Evolutionary conservation across 2,329 filamentous ascomycete genomes (phyloP).

Genomic region (Penicillium sp.): DNA sequence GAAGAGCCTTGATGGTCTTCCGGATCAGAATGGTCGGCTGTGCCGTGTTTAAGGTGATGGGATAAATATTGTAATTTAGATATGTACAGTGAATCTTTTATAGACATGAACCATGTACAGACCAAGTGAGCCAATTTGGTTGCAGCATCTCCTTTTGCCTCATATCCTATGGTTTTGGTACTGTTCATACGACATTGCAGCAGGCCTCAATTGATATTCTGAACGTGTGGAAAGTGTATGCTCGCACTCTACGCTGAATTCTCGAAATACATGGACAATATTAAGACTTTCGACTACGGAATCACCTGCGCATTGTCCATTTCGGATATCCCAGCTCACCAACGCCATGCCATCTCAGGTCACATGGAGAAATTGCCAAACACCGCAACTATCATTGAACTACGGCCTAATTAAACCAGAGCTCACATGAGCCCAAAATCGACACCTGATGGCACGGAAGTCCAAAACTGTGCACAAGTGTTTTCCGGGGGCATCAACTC

Average conservation of each 20-base stretch:
- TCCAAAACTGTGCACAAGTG: background rate
- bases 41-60: constrained; percentile 20
- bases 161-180: background rate
- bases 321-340: background rate
- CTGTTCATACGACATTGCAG: background rate
- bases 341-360: background rate
- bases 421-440: background rate
- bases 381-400: background rate
- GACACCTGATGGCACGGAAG: background rate
- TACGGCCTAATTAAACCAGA: rapidly evolving
- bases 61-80: background rate
- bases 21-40: constrained; percentile 35
- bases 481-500: constrained; percentile 4
- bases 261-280: too few species aligned
- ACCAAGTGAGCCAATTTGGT: background rate
- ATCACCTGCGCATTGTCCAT: background rate
- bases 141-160: too few species aligned
- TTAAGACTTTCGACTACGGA: background rate
- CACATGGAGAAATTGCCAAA: background rate
- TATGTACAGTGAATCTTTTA: background rate
- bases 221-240: too few species aligned
- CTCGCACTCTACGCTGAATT: too few species aligned
- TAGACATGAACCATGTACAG: background rate
- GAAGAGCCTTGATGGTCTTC: constrained; percentile 24
- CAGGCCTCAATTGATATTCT: too few species aligned